Percentiles rank a stretch among this genome's conserved stretches.
Conservation (phyloP, 2,329 filamentous ascomycete species). For the Aplosporella prunicola region DNA sequence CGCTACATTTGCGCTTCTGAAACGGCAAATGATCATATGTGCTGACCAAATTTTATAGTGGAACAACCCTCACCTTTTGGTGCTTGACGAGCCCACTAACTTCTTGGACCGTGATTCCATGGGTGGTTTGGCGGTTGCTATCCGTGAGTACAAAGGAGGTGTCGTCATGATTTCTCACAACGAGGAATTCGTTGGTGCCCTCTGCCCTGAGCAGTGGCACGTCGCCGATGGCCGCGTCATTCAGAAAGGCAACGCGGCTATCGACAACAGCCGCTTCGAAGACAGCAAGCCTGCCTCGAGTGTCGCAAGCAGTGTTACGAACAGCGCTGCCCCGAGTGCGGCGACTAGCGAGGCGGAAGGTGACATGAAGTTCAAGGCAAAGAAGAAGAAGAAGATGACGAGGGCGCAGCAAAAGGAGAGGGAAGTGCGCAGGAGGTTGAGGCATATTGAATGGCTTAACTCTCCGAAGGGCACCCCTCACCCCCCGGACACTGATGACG, state of each 20-base stretch:
- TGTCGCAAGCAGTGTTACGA: constrained; percentile 38
- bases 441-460: constrained; percentile 72
- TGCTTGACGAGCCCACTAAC: constrained; percentile 97
- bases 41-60: too few species aligned
- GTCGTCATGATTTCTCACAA: constrained; percentile 99
- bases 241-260: constrained; percentile 66
- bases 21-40: too few species aligned
- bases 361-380: constrained; percentile 79
- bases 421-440: constrained; percentile 74
- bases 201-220: constrained; percentile 95
- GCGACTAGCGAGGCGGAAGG: constrained; percentile 62
- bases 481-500: constrained; percentile 32
- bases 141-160: constrained; percentile 95
- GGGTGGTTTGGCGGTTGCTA: constrained; percentile 91
- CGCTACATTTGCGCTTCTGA: too few species aligned
- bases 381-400: constrained; percentile 98
- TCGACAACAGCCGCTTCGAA: constrained; percentile 77
- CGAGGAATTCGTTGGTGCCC: constrained; percentile 93
- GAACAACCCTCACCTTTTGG: constrained; percentile 97
- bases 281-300: constrained; percentile 59
- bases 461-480: constrained; percentile 47
- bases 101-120: constrained; percentile 98
- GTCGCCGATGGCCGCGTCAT: constrained; percentile 81
- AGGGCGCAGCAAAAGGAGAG: constrained; percentile 92
- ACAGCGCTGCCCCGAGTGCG: constrained; percentile 24